phyloP scores from a whole-genome alignment of 306 rosid species.

The Luffa acutangula region DNA sequence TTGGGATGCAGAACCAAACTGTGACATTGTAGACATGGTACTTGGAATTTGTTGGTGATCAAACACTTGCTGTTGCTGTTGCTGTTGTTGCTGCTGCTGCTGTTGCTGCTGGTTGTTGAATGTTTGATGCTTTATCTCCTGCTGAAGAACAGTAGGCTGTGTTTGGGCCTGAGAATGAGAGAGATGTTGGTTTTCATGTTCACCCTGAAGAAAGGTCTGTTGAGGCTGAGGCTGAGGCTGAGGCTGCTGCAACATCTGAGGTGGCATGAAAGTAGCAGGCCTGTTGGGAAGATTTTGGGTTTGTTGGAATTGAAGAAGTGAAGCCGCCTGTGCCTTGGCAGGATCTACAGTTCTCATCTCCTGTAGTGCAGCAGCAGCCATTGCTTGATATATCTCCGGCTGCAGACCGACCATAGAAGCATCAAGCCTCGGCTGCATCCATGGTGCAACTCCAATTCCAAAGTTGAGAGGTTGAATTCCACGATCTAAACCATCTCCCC shows the following conservation, averaged over 20 bases:
- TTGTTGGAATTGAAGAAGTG: conserved; percentile 77
- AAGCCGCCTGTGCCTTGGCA: conserved; percentile 46
- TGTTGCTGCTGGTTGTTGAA: conserved; percentile 11
- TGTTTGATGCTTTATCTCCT: conserved; percentile 17
- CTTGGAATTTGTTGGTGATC: conserved; percentile 59
- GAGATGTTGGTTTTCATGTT: conserved; percentile 46
- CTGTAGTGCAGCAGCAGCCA: conserved; percentile 89
- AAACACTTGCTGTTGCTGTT: conserved; percentile 28
- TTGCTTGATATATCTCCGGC: conserved; percentile 79
- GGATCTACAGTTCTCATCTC: conserved; percentile 75
- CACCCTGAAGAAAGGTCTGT: conserved; percentile 45
- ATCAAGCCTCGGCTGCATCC: conserved; percentile 90
- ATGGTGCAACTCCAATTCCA: conserved; percentile 75
- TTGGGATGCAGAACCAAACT: conserved; percentile 55
- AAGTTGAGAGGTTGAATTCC: conserved; percentile 72
- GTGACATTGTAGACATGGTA: conserved; percentile 54
- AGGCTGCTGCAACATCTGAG: conserved; percentile 74
- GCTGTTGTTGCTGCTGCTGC: conserved; percentile 4
- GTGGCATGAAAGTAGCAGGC: conserved; percentile 54
- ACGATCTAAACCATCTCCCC: conserved; percentile 59
- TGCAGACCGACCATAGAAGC: conserved; percentile 69
- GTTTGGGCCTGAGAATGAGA: conserved; percentile 44
- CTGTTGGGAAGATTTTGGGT: conserved; percentile 51
- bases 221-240: conserved; percentile 39
- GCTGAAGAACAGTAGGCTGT: conserved; percentile 44